Base-by-base conservation (phyloP, 2,329 filamentous ascomycete genomes). In the Pseudocercospora musae region DNA sequence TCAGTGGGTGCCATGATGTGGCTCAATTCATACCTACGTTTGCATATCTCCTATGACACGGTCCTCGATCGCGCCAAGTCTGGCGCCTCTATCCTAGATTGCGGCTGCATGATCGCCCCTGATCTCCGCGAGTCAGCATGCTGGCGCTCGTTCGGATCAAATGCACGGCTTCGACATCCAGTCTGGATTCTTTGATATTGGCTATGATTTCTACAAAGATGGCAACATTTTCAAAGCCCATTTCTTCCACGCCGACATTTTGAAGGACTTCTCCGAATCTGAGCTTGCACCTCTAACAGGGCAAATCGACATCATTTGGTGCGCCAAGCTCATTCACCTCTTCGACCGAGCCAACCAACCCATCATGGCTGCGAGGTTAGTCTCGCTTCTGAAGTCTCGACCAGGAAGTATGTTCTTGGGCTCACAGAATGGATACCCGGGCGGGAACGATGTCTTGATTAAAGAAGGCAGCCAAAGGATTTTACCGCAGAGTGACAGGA, bases 1-100 rank as follows among this genome's bases (percentile, higher is more conserved):
- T 62, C 55, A 18, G 57, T 72, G 70, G 63, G 55, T 10, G 48
- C 46, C 15, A n/a, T 65, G 21, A 62, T 60, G 18, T 65, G 63
- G 60, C 57, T 65, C 37, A 65, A 62, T n/a, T 60, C 63, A 11
- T 62, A 53, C 40, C 53, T 62, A 18, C 46, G 54, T 21, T 48
- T 62, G 11, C 58, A 65, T 40, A 31, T 37, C 25, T 48, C 52
- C 11, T 57, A 66, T 46, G 55, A 62, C 6, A 40, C 25, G 11
- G 48, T 66, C 9, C 57, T 66, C 33, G 27, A 21, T 18, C 54
- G 57, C 13, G 56, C 64, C 13, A 66, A 61, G 49, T 33, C 44
- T 13, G 63, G 63, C 6, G 60, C 57, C 8, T 56, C 57, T 10
- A 58, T 65, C 18, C 44, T 65, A 10, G 63, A 65, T 44, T 63